A percentile compares a stretch with the other conserved stretches of the same genome.
phyloP scores from a whole-genome alignment of 352 stramenopile genomes.

The Phytophthora colocasiae region DNA sequence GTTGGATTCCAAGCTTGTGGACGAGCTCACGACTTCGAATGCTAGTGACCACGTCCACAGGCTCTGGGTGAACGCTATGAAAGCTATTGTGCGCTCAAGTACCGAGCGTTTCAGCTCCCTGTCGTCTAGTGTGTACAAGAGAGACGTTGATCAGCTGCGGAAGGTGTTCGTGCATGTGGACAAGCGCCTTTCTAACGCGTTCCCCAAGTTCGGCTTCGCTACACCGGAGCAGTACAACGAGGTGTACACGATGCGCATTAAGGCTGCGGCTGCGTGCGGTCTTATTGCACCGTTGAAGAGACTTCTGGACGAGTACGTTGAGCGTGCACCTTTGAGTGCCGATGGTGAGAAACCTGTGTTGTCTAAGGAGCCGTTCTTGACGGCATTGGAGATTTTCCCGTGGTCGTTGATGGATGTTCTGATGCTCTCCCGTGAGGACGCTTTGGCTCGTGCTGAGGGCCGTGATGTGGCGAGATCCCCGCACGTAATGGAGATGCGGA shows the following conservation, averaged over 20 bases:
- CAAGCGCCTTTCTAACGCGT: conserved; percentile 62
- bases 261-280: conserved; percentile 65
- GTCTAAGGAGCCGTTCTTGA: conserved; percentile 44
- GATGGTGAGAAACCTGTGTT: conserved; percentile 40
- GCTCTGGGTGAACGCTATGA: conserved; percentile 73
- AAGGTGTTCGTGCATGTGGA: conserved; percentile 66
- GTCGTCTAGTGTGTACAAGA: conserved; percentile 41
- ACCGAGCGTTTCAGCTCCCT: conserved; percentile 63
- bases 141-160: conserved; percentile 57
- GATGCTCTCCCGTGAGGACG: conserved; percentile 49
- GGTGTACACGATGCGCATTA: conserved; percentile 67
- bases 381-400: conserved; percentile 61
- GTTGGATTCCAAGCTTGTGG: conserved; percentile 53
- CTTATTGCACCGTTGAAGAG: conserved; percentile 48
- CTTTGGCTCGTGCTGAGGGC: conserved; percentile 43
- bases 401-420: conserved; percentile 65
- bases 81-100: conserved; percentile 67
- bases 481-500: conserved; percentile 54
- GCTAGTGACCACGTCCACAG: conserved; percentile 47
- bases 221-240: conserved; percentile 53
- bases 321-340: conserved; percentile 18
- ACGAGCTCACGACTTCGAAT: conserved; percentile 30
- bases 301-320: conserved; percentile 73
- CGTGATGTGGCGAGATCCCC: conserved; percentile 54
- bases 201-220: conserved; percentile 56